Conservation (phyloP, 768 basidiomycete species). For the Scleroderma citrinum region DNA sequence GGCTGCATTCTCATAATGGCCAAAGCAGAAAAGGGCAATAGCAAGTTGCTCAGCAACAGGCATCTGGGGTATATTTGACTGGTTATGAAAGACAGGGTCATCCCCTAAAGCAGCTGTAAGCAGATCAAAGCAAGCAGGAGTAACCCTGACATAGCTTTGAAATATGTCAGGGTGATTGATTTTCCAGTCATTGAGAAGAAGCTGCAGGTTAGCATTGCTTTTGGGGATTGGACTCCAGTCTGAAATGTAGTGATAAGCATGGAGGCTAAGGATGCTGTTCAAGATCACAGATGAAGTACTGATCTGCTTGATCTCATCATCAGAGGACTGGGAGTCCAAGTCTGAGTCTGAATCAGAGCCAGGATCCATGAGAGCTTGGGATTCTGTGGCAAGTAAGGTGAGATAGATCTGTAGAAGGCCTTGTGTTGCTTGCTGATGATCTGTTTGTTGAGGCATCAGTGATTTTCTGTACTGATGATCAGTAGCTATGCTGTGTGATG, state of each 20-base stretch:
- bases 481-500: too few relatives aligned
- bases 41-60: constrained; percentile 25
- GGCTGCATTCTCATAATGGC: constrained; percentile 32
- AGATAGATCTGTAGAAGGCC: too few relatives aligned
- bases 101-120: not conserved
- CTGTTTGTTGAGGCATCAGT: too few relatives aligned
- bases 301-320: too few relatives aligned
- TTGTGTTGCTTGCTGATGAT: too few relatives aligned
- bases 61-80: not conserved
- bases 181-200: not conserved
- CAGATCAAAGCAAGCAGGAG: not conserved
- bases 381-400: too few relatives aligned
- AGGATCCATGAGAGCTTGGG: too few relatives aligned
- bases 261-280: not conserved
- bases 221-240: not conserved
- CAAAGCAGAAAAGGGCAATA: constrained; percentile 35
- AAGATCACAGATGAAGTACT: too few relatives aligned
- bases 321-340: too few relatives aligned
- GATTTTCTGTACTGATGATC: too few relatives aligned
- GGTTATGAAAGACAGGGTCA: not conserved
- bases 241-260: not conserved
- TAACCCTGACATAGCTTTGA: not conserved
- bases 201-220: not conserved
- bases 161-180: too few relatives aligned
- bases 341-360: too few relatives aligned